Conservation (phyloP, 2,329 filamentous ascomycete genomes). For the Beauveria rudraprayagi region DNA sequence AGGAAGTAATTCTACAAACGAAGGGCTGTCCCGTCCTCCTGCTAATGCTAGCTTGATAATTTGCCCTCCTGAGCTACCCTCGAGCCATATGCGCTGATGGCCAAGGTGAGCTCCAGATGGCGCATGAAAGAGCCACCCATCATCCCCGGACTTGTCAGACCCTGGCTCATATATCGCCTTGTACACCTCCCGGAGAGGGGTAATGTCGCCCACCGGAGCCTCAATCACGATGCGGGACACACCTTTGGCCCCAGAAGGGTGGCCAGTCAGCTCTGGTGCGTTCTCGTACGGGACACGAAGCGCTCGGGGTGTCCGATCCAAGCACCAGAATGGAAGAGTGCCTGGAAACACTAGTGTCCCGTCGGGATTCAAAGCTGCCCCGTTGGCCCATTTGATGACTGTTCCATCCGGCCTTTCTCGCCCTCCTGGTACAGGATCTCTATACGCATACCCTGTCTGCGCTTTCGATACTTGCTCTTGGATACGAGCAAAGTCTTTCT, state of each 20-base stretch:
- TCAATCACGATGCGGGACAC: slow-evolving; percentile 36
- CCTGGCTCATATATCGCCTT: slow-evolving; percentile 20
- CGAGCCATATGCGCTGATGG: slow-evolving; percentile 9
- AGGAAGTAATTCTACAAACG: slow-evolving; percentile 16
- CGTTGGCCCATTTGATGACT: slow-evolving; percentile 52
- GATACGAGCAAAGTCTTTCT: slow-evolving; percentile 28
- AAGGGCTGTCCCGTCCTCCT: slow-evolving; percentile 12
- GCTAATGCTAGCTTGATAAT: slow-evolving; percentile 14
- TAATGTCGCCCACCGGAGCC: slow-evolving; percentile 19
- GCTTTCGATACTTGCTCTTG: slow-evolving; percentile 28
- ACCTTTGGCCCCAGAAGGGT: slow-evolving; percentile 45
- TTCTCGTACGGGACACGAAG: slow-evolving; percentile 42
- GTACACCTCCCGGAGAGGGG: slow-evolving; percentile 18
- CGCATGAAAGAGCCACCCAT: slow-evolving; percentile 13
- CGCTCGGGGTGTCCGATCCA: slow-evolving; percentile 51
- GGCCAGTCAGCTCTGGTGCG: slow-evolving; percentile 25
- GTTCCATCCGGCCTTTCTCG: slow-evolving; percentile 46
- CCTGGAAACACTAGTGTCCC: slow-evolving; percentile 32
- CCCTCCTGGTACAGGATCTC: slow-evolving; percentile 41
- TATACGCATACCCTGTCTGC: slow-evolving; percentile 34
- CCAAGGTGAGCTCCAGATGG: slow-evolving; percentile 10
- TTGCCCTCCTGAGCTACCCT: neutral
- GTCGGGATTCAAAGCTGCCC: slow-evolving; percentile 28
- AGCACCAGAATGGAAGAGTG: slow-evolving; percentile 55
- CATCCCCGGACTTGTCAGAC: neutral